Base-by-base conservation (phyloP, 2,329 filamentous ascomycete genomes). In the Fusarium pilosicola region DNA sequence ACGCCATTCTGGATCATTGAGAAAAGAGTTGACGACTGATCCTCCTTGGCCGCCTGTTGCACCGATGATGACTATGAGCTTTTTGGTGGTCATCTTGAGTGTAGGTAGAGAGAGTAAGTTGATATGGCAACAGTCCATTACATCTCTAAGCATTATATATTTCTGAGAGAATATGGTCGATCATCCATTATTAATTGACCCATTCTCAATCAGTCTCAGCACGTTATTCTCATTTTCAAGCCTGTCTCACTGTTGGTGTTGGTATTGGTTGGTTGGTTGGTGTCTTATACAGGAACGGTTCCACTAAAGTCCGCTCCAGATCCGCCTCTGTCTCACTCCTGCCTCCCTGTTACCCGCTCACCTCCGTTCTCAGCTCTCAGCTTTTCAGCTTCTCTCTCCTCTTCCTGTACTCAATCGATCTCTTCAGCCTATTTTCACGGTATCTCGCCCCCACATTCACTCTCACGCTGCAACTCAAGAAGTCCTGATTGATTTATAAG, bases 21-120 rank as follows among this genome's bases (percentile, higher is more conserved):
- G 41, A 30, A 71, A 71, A 4, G 51, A 54, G n/a, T 57, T 52
- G 14, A 42, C 22, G 5, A 71, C 54, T 15, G 67, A 62, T n/a
- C 44, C 38, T 36, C 64, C 61, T 51, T 67, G 61, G 6, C 44
- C 39, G 14, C 64, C 64, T 20, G 64, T 67, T 18, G 51, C 64
- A 20, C 64, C 61, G 42, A 54, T 39, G 22, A 67, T 52, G 14
- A 49, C 63, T 36, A 66, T 57, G n/a, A n/a, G n/a, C 20, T 65
- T 65, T 46, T 28, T 48, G 41, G 34, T 42, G 20, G 34, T 36
- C 63, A 65, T 65, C 7, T 32, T 32, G 39, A 24, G 20, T 28
- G 18, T n/a, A 39, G 20, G 34, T 36, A 18, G 17, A 34, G 32
- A 22, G 13, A 20, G 4, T 26, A 20, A 13, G 26, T 41, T 18